Conservation (phyloP, 257 asterid species). For the Galeopsis tetrahit region DNA sequence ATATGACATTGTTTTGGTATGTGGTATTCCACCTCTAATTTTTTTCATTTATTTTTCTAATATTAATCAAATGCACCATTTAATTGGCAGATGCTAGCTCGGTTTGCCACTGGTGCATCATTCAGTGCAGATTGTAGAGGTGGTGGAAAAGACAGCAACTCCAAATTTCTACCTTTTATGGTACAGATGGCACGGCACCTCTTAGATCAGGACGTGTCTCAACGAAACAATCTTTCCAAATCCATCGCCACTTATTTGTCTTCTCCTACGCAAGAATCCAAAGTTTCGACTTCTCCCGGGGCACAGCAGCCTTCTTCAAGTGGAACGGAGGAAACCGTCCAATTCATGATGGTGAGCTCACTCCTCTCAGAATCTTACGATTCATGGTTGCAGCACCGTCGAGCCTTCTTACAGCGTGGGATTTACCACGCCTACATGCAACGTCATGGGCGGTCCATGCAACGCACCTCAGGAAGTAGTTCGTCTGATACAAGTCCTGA, state of each 20-base stretch:
- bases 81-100: constrained; percentile 89
- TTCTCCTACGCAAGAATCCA: constrained; percentile 62
- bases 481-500: constrained; percentile 39
- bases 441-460: constrained; percentile 66
- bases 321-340: constrained; percentile 94
- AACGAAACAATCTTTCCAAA: constrained; percentile 62
- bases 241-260: constrained; percentile 73
- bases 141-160: constrained; percentile 96
- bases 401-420: constrained; percentile 84
- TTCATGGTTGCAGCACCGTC: constrained; percentile 89
- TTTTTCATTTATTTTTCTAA: background rate
- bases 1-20: constrained; percentile 93
- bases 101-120: constrained; percentile 96
- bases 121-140: constrained; percentile 90
- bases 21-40: constrained; percentile 21
- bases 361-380: constrained; percentile 90
- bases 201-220: constrained; percentile 83
- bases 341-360: constrained; percentile 97
- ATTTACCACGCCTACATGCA: constrained; percentile 92
- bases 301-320: constrained; percentile 62
- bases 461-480: constrained; percentile 47
- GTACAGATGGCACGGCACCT: constrained; percentile 95
- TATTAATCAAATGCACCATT: background rate
- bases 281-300: constrained; percentile 52
- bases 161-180: constrained; percentile 86